Evolutionary conservation across 176 grass and related monocot genomes (phyloP), one percentile per base, ranked within the genome.

Genomic region (Secale cereale): DNA sequence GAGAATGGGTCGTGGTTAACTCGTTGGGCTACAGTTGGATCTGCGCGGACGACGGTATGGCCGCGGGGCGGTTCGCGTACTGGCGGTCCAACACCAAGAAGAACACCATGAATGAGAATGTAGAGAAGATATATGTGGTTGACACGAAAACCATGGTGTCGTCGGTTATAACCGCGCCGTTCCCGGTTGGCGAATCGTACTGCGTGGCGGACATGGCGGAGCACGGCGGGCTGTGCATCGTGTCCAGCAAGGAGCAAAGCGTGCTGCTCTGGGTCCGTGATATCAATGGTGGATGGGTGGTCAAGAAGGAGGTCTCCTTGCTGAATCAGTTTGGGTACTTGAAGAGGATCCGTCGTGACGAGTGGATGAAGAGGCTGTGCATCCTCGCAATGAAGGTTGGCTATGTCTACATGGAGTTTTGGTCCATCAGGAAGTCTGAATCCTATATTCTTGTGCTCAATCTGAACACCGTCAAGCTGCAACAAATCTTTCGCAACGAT

Each of bases 361-460:
- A 81, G 30, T 81, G 79, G 79, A 70, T 81, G 79, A 81, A 70
- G 31, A 81, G 79, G 30, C 65, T 70, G 79, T 46, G 79, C 10
- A 33, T 69, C 45, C 65, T 82, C 4, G 31, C 65, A 23, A 26
- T 37, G 46, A 82, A 56, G 22, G 79, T 43, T 23, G 43, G 43
- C 7, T 81, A 69, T 35, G 63, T 81, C 64, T 69, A 68, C 64
- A 82, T 82, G 80, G 80, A 82, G 65, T 82, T 71, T 15, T 82
- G 80, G 80, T 82, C 80, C 50, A 59, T 82, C 1, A 82, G 80
- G 65, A 82, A 59, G 46, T 22, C 65, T 11, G 16, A 26, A 23
- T 85, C 83, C 31, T 43, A 85, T 77, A 19, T 85, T 67, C 83
- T 78, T 26, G 83, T 85, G 43, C 63, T 78, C 5, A 65, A 85